Evolutionary conservation across 768 basidiomycete species (phyloP).

Genomic region (Trichaptum fuscoviolaceum): DNA sequence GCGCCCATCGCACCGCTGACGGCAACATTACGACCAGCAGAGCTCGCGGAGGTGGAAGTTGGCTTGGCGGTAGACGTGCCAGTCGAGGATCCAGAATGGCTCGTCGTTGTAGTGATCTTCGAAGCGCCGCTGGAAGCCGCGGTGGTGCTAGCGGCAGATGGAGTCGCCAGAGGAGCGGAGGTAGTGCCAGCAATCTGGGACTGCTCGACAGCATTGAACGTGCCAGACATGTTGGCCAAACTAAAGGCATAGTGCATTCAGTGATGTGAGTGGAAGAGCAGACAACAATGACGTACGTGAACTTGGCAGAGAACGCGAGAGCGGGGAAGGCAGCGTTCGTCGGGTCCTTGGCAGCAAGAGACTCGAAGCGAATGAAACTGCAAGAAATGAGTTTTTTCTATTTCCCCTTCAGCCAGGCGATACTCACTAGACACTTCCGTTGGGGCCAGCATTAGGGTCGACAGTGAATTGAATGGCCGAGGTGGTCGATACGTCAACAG

Average conservation of each 20-base stretch:
- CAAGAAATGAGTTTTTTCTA: not conserved
- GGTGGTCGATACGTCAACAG: slow-evolving; percentile 47
- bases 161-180: slow-evolving; percentile 48
- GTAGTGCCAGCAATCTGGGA: slow-evolving; percentile 58
- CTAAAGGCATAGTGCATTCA: slow-evolving; percentile 29
- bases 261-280: slow-evolving; percentile 4
- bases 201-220: slow-evolving; percentile 51
- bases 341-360: slow-evolving; percentile 47
- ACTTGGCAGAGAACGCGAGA: slow-evolving; percentile 75
- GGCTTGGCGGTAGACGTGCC: slow-evolving; percentile 8
- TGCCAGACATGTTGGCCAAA: slow-evolving; percentile 64
- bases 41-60: slow-evolving; percentile 4
- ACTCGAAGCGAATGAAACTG: slow-evolving; percentile 79
- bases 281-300: slow-evolving; percentile 45
- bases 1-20: slow-evolving; percentile 13
- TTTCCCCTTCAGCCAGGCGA: not conserved
- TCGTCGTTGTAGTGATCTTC: slow-evolving; percentile 5
- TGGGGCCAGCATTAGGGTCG: slow-evolving; percentile 46
- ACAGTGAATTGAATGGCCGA: slow-evolving; percentile 47
- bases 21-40: slow-evolving; percentile 1
- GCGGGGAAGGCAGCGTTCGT: slow-evolving; percentile 47
- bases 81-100: slow-evolving; percentile 7
- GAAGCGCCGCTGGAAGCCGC: slow-evolving; percentile 20
- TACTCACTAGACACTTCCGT: slow-evolving; percentile 50
- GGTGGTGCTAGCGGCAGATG: slow-evolving; percentile 21